Base-by-base conservation (phyloP, 2,329 filamentous ascomycete species). In the Metarhizium robertsii region DNA sequence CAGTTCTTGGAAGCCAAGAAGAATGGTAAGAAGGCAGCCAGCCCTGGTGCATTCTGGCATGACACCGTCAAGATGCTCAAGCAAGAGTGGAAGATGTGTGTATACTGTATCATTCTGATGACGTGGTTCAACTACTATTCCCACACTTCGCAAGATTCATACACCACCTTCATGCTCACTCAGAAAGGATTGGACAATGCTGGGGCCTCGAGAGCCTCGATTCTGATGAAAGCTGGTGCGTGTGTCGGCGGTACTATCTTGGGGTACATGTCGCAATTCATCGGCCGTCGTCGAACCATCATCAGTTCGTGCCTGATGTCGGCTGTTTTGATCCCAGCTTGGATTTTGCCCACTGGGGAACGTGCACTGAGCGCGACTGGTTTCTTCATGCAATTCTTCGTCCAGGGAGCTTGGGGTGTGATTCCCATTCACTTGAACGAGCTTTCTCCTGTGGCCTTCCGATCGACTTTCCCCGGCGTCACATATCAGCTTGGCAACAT, bases 41-140 rank as follows among this genome's bases (percentile, higher is more conserved):
- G 73, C 1, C 70, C 76, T 0, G 67, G 69, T 1, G 75, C 76
- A 8, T 92, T 92, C 72, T 88, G 84, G 85, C 69, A 70, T 1
- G 87, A 91, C 64, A 86, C 82, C 14, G 85, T 80, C 67, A 67
- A 72, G 16, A 90, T 91, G 84, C 69, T 92, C 14, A 69, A 63
- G 5, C 73, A 80, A 43, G 86, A 92, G 68, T 92, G 88, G 88
- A 82, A 81, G 67, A 84, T 91, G 80, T 86, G 82, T 62, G 66
- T 91, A 54, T 92, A 92, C 75, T 88, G 86, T 69, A 75, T 88
- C 67, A 77, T 92, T 59, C 75, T 92, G 53, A 91, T 92, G 88
- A 87, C 85, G 0, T 88, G 86, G 79, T 84, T 84, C 74, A 85
- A 85, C 71, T 84, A 78, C 69, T 90, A 88, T 73, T 87, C 85